Evolutionary conservation across 495 filamentous ascomycete species (phyloP).

Genomic region (Astrocystis sublimbata): DNA sequence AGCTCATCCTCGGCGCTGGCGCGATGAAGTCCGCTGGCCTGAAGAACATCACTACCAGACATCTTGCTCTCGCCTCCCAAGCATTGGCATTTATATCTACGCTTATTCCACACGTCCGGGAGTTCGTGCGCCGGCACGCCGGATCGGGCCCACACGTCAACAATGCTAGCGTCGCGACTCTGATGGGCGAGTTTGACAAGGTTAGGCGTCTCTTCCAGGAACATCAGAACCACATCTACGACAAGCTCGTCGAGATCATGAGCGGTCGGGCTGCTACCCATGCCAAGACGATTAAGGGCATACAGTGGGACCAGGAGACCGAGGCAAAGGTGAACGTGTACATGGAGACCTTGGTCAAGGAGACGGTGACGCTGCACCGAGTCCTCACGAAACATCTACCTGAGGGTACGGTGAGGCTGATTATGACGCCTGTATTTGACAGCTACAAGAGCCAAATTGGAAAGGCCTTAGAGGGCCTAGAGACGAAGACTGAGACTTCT

Average conservation of each 20-base stretch:
- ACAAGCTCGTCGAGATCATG: slow-evolving; percentile 97
- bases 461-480: slow-evolving; percentile 68
- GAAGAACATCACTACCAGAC: slow-evolving; percentile 94
- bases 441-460: slow-evolving; percentile 85
- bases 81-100: slow-evolving; percentile 84
- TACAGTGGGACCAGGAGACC: slow-evolving; percentile 67
- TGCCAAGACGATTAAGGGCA: slow-evolving; percentile 71
- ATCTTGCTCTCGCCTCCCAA: slow-evolving; percentile 90
- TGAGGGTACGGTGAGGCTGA: slow-evolving; percentile 73
- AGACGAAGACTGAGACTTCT: slow-evolving; percentile 64
- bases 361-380: slow-evolving; percentile 83
- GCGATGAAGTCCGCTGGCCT: slow-evolving; percentile 88
- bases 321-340: slow-evolving; percentile 60
- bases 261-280: slow-evolving; percentile 70
- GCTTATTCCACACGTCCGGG: slow-evolving; percentile 85
- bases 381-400: slow-evolving; percentile 84
- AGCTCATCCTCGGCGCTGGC: slow-evolving; percentile 92
- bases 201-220: slow-evolving; percentile 86
- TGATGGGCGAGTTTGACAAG: slow-evolving; percentile 92
- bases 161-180: slow-evolving; percentile 41
- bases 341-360: slow-evolving; percentile 89
- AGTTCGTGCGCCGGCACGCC: slow-evolving; percentile 82
- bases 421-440: slow-evolving; percentile 87
- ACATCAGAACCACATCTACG: slow-evolving; percentile 89
- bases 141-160: slow-evolving; percentile 55